These are phyloP conservation scores for Candida alai DNA, from an alignment of 805 yeast species.

Conservation along the genomic window DNA sequence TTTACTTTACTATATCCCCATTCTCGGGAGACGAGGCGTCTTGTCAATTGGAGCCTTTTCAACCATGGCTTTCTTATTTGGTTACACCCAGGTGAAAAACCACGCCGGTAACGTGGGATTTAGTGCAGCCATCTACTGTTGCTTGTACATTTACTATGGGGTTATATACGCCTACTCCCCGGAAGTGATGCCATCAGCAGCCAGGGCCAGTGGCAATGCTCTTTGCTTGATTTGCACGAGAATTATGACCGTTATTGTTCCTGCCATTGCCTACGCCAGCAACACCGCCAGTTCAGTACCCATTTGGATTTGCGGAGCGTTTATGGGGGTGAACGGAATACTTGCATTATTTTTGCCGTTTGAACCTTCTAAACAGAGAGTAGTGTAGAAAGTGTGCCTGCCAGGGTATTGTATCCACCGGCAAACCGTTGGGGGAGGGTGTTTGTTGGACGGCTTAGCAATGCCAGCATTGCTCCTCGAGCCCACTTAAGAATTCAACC, in stretches of 20 bases:
- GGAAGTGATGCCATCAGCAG: slow-evolving; percentile 32
- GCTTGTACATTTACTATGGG: slow-evolving; percentile 34
- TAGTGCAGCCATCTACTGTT: slow-evolving; percentile 42
- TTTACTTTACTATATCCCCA: slow-evolving; percentile 21
- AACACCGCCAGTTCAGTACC: slow-evolving; percentile 27
- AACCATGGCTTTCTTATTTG: slow-evolving; percentile 56
- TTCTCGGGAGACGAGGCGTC: slow-evolving; percentile 54
- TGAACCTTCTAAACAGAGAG: slow-evolving; percentile 30
- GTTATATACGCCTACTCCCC: slow-evolving; percentile 34
- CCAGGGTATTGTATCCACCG: too few relatives aligned
- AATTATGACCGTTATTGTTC: slow-evolving; percentile 27
- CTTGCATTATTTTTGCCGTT: slow-evolving; percentile 31
- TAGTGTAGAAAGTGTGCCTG: slow-evolving; percentile 17
- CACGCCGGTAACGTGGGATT: slow-evolving; percentile 43
- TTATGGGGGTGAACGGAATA: slow-evolving; percentile 28
- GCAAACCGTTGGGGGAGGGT: too few relatives aligned
- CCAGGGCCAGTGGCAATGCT: slow-evolving; percentile 35
- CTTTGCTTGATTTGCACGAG: slow-evolving; percentile 29
- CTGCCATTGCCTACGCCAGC: slow-evolving; percentile 31
- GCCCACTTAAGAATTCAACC: too few relatives aligned
- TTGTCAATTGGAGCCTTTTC: slow-evolving; percentile 50
- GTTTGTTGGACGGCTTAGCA: too few relatives aligned
- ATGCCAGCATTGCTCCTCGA: too few relatives aligned
- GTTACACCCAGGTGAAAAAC: slow-evolving; percentile 57
- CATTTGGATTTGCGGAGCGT: slow-evolving; percentile 35